phyloP scores from a whole-genome alignment of 2,329 filamentous ascomycete genomes.

The Ophiosphaerella narmari region DNA sequence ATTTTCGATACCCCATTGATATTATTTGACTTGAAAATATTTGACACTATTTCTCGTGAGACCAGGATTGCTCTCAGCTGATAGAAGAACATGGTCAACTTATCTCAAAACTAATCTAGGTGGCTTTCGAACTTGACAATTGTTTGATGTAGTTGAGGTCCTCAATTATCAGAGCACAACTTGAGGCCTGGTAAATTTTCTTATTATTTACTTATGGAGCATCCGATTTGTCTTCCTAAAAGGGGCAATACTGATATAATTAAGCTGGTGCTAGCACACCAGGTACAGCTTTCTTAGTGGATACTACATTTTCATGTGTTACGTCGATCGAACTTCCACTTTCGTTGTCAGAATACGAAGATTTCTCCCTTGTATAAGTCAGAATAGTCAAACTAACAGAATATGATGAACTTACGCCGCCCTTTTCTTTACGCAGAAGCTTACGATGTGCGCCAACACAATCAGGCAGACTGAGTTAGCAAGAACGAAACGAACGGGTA shows the following conservation, averaged over 20 bases:
- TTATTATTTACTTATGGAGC: too few species aligned
- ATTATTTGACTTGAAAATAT: too few species aligned
- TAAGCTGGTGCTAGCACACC: slow-evolving; percentile 1
- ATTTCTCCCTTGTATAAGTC: neutral
- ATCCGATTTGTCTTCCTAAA: too few species aligned
- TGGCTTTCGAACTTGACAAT: too few species aligned
- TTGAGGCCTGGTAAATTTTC: too few species aligned
- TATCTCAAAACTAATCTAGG: too few species aligned
- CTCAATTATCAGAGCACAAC: too few species aligned
- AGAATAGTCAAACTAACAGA: neutral
- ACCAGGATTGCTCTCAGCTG: too few species aligned
- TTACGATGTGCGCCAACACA: slow-evolving; percentile 23
- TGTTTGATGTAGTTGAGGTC: too few species aligned
- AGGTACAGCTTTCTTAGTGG: slow-evolving; percentile 4
- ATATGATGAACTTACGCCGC: slow-evolving; percentile 6
- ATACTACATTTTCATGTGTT: neutral
- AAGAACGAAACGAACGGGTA: slow-evolving; percentile 50
- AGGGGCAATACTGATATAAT: neutral
- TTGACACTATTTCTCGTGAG: too few species aligned
- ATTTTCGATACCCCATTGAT: too few species aligned
- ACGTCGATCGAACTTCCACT: slow-evolving; percentile 10
- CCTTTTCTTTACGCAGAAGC: slow-evolving; percentile 13
- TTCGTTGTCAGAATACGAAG: slow-evolving; percentile 6
- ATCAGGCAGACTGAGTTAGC: slow-evolving; percentile 48
- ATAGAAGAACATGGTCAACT: too few species aligned